Evolutionary conservation across 106 monocot species (phyloP), one percentile per base, ranked within the genome.

Genomic region (Phalaenopsis aphrodite): DNA sequence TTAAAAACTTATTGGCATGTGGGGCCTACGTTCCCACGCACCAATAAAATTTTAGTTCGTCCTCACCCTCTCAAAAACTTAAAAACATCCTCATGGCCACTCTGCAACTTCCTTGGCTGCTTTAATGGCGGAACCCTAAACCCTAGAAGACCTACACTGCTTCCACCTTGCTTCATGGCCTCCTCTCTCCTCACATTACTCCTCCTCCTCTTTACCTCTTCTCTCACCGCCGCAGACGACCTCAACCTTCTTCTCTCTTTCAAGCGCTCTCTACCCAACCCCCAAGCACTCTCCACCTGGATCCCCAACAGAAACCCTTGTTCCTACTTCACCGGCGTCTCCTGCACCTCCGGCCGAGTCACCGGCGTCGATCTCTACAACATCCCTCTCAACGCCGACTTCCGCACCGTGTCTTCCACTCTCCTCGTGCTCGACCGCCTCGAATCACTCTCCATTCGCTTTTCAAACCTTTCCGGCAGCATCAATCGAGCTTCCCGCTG

Each of bases 231-330:
- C 39, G 72, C 55, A 43, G 85, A 71, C 7, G 87, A 93, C 47
- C 38, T 80, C 16, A 82, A 87, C 78, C 87, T 84, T 57, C 84
- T 93, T 2, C 57, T 89, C 47, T 75, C 84, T 45, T 93, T 93
- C 83, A 93, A 89, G 87, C 76, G 23, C 81, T 82, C 93, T 2
- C 85, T 93, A 17, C 84, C 89, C 1, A 73, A 77, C 77, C 85
- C 88, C 30, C 12, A 12, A 41, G 41, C 79, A 5, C 86, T 93
- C 74, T 47, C 73, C 9, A 84, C 42, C 77, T 93, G 93, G 93
- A 77, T 42, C 75, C 67, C 85, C 2, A 39, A 19, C 74, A 76
- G 55, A 38, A 52, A 77, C n/a, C 81, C 85, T 19, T 94, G 94
- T 83, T 9, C 49, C 49, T 81, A 87, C 52, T 91, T 90, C 86